A percentile compares a stretch with the other conserved stretches of the same genome.
Evolutionary conservation across 345 rosid species (phyloP).

Genomic region (Citrus mangshanensis): DNA sequence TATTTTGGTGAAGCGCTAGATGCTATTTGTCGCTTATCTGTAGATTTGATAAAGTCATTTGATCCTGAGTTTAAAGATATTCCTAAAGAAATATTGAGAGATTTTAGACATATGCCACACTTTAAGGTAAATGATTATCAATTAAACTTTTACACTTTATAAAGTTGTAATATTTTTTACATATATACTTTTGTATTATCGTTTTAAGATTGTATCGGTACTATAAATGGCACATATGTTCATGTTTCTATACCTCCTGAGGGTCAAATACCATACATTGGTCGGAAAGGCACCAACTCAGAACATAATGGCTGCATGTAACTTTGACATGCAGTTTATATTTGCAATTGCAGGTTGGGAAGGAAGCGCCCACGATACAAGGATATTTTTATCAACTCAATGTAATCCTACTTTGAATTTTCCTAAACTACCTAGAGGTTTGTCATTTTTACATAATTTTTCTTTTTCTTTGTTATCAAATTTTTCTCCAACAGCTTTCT

Average conservation of each 20-base stretch:
- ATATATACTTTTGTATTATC: neutral
- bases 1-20: neutral
- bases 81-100: neutral
- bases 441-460: too few species aligned
- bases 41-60: neutral
- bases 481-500: neutral
- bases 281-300: neutral
- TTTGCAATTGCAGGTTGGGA: neutral
- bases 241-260: neutral
- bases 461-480: too few species aligned
- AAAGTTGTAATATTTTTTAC: neutral
- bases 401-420: neutral
- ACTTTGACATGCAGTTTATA: neutral
- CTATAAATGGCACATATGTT: neutral
- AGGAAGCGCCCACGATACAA: neutral
- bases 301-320: neutral
- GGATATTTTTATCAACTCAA: neutral
- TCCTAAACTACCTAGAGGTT: neutral
- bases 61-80: neutral
- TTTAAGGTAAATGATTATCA: neutral
- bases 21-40: neutral
- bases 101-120: neutral
- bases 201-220: neutral
- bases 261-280: too few species aligned
- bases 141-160: neutral